Evolutionary conservation across 2,329 filamentous ascomycete genomes (phyloP), one percentile per base, ranked within the genome.

Genomic region (Trichoderma lentiforme): DNA sequence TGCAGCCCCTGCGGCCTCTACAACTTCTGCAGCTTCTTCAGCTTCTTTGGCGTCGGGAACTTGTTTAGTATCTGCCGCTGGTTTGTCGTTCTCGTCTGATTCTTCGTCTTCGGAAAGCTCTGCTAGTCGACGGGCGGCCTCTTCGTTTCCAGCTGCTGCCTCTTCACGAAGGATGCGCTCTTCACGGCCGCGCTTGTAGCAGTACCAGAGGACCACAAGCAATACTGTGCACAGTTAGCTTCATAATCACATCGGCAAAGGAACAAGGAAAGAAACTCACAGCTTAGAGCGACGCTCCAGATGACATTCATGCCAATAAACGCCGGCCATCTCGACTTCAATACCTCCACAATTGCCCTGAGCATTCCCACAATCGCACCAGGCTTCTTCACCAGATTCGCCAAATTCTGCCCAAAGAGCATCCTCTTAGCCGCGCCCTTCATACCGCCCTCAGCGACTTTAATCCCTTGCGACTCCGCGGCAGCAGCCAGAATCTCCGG

Each of bases 161-260:
- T 82, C 83, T 77, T 89, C 87, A 65, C 81, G 89, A 78, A 92
- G 91, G 14, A 98, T 88, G 65, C 96, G 89, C 7, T 90, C 91
- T 83, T 99, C 95, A 58, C 90, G 90, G 51, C 96, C 96, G 69
- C 96, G 92, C 84, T 98, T 98, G 83, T 98, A 92, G 83, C 95
- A 98, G 83, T 98, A 99, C 95, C 95, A 99, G 77, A 98, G 91
- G 58, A 97, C 93, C 79, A 97, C 96, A 71, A 99, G 88, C 18
- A 98, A 87, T 70, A 98, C 93, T 93, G 71, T 73, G 15, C n/a
- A 56, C 14, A 34, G 30, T 65, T 47, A 71, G 69, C 6, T 63
- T 28, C 15, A 26, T 43, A 2, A 39, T 18, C 3, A 36, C 0
- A 36, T 51, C 6, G 14, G 2, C 18, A 0, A 26, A n/a, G 7